A percentile compares a stretch with the other conserved stretches of the same genome.
phyloP scores from a whole-genome alignment of 1,284 basidiomycete species.

The Pisolithus thermaeus region DNA sequence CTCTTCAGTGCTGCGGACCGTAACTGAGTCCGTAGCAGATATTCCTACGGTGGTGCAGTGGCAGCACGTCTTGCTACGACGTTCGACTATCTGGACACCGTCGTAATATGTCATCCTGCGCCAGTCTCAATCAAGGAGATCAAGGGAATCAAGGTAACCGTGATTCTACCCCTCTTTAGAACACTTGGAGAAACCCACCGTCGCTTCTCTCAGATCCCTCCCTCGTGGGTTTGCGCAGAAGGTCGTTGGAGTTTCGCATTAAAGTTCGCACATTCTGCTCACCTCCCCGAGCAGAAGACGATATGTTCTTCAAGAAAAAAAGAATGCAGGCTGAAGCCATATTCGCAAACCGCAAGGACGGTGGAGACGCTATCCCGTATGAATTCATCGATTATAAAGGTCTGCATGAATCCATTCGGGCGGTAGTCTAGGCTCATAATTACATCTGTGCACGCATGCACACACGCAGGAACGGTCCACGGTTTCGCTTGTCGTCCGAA shows the following conservation, averaged over 20 bases:
- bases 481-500: conserved; percentile 45
- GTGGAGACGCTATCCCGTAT: conserved; percentile 24
- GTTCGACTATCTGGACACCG: conserved; percentile 29
- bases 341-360: conserved; percentile 25
- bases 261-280: not conserved
- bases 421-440: conserved; percentile 1
- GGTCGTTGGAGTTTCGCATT: conserved; percentile 11
- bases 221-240: conserved; percentile 36
- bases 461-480: conserved; percentile 35
- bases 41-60: conserved; percentile 38
- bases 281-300: conserved; percentile 29
- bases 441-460: not conserved
- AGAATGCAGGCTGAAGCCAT: conserved; percentile 30
- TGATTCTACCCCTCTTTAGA: not conserved
- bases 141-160: conserved; percentile 12
- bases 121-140: conserved; percentile 18
- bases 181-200: not conserved
- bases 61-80: conserved; percentile 19
- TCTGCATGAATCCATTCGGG: conserved; percentile 8
- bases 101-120: conserved; percentile 40
- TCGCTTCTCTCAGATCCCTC: conserved; percentile 28
- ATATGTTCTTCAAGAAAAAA: conserved; percentile 25
- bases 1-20: not conserved
- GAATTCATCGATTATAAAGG: conserved; percentile 37
- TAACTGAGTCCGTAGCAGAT: conserved; percentile 23